A percentile compares a stretch with the other conserved stretches of the same genome.
These are phyloP conservation scores for Umbelopsis sp. DNA, from an alignment of 192 early-diverging fungal species.

Conservation along the genomic window DNA sequence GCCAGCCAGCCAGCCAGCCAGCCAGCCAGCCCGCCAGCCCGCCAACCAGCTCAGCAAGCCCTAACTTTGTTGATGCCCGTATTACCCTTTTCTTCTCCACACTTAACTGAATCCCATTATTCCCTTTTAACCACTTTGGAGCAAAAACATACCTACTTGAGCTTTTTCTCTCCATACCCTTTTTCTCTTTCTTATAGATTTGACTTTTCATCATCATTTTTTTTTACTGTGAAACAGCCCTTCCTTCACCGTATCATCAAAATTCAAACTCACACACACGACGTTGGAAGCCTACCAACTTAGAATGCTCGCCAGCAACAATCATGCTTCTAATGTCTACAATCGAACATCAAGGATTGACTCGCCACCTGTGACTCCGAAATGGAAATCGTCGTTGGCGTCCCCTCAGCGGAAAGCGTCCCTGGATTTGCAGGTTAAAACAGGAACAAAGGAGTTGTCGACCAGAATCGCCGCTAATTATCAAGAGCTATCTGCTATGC, in stretches of 20 bases:
- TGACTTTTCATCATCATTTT: too few species aligned
- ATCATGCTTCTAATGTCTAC: conserved; percentile 7
- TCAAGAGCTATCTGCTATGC: conserved; percentile 20
- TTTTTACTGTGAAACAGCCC: too few species aligned
- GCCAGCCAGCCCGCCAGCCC: neutral
- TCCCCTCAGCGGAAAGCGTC: conserved; percentile 17
- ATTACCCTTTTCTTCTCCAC: too few species aligned
- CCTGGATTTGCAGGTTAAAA: neutral
- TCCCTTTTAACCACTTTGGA: too few species aligned
- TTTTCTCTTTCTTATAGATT: too few species aligned
- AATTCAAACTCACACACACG: neutral
- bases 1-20: neutral
- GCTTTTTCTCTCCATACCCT: too few species aligned
- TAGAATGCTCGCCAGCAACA: conserved; percentile 17
- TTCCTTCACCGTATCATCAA: too few species aligned
- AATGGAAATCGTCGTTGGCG: conserved; percentile 14
- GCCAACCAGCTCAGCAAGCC: too few species aligned
- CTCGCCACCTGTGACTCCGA: conserved; percentile 10
- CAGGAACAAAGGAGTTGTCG: neutral
- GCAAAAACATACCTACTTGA: too few species aligned
- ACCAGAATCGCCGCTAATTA: conserved; percentile 15
- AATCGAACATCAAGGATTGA: conserved; percentile 6
- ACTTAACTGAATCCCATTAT: too few species aligned
- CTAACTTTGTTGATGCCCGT: too few species aligned
- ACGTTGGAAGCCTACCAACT: conserved; percentile 1